Evolutionary conservation across 1,284 basidiomycete genomes (phyloP).

Genomic region (Schizophyllum commune): DNA sequence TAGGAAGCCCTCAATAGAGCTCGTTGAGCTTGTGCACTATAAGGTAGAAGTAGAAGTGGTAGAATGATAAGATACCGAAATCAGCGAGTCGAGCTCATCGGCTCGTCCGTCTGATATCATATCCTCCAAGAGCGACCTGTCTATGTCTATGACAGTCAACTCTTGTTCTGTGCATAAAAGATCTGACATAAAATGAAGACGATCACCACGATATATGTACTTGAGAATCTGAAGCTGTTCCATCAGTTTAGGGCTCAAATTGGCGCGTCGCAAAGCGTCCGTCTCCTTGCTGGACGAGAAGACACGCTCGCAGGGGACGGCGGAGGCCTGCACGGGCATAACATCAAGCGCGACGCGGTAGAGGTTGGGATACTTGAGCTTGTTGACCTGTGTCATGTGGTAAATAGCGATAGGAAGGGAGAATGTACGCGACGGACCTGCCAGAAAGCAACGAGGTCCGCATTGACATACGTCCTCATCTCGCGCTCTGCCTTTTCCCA

Average conservation of each 20-base stretch:
- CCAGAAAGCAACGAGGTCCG: background rate
- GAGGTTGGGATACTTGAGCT: conserved; percentile 8
- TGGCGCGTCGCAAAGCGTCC: conserved; percentile 17
- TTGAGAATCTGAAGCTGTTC: conserved; percentile 21
- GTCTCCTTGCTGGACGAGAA: conserved; percentile 25
- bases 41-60: no score
- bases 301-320: conserved; percentile 23
- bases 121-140: no score
- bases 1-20: no score
- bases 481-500: conserved; percentile 4
- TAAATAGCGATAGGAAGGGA: background rate
- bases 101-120: no score
- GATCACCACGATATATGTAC: conserved; percentile 12
- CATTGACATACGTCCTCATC: background rate
- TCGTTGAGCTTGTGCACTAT: no score
- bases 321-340: conserved; percentile 22
- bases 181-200: conserved; percentile 12
- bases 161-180: conserved; percentile 4
- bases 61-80: no score
- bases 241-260: conserved; percentile 12
- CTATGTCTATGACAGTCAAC: background rate
- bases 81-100: no score
- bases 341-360: conserved; percentile 20
- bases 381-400: background rate
- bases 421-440: background rate